Conservation (phyloP, 1,139 yeast genomes). For the Saccharomyces hybrid region DNA sequence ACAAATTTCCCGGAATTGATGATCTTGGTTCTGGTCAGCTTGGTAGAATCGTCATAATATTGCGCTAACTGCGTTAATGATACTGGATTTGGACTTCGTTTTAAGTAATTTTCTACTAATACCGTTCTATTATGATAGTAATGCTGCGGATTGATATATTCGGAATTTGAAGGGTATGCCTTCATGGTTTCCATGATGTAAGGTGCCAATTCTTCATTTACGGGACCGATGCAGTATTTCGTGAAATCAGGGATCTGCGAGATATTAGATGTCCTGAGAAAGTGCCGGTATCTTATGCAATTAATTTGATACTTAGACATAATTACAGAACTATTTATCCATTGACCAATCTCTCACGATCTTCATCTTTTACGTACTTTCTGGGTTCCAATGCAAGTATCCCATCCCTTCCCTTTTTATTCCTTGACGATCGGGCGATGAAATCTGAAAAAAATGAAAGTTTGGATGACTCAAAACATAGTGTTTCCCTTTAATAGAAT, state of each 20-base stretch:
- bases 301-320: neutral
- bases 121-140: slow-evolving; percentile 69
- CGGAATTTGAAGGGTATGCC: slow-evolving; percentile 30
- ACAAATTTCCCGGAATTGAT: slow-evolving; percentile 82
- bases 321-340: neutral
- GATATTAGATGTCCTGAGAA: slow-evolving; percentile 17
- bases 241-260: slow-evolving; percentile 29
- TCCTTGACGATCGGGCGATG: neutral
- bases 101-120: slow-evolving; percentile 57
- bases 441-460: neutral
- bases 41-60: slow-evolving; percentile 56
- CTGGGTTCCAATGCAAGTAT: no score
- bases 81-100: slow-evolving; percentile 76
- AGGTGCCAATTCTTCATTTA: slow-evolving; percentile 29
- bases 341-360: neutral
- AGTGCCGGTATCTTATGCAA: slow-evolving; percentile 11
- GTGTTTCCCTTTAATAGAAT: neutral
- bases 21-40: slow-evolving; percentile 67
- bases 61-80: slow-evolving; percentile 82
- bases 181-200: slow-evolving; percentile 26
- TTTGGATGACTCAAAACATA: neutral
- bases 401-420: neutral
- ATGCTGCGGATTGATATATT: slow-evolving; percentile 49
- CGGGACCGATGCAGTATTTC: slow-evolving; percentile 27
- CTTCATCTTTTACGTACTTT: neutral